Evolutionary conservation across 2,329 filamentous ascomycete genomes (phyloP).

Genomic region (Dactylellina leptospora): DNA sequence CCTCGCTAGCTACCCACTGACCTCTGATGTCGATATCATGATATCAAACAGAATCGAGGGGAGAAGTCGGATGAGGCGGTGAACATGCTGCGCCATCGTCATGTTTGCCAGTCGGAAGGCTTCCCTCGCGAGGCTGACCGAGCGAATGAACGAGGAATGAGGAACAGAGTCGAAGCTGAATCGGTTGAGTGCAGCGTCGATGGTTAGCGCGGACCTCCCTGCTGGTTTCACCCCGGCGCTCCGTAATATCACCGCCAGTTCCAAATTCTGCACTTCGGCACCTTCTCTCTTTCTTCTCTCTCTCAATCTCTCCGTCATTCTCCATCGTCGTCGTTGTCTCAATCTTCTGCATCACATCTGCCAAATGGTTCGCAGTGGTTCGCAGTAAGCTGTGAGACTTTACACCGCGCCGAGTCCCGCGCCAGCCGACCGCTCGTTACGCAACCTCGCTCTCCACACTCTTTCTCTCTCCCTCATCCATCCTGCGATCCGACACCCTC

Average conservation of each 20-base stretch:
- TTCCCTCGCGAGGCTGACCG: no score
- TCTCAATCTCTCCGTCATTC: not conserved
- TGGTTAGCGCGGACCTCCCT: constrained; percentile 29
- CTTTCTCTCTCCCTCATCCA: not conserved
- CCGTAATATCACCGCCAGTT: constrained; percentile 62
- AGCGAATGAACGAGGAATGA: not conserved
- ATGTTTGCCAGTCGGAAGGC: constrained; percentile 5
- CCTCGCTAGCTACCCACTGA: no score
- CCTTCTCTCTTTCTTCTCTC: constrained; percentile 91
- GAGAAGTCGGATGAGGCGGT: constrained; percentile 1
- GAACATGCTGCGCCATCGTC: constrained; percentile 20
- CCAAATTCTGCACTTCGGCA: constrained; percentile 94
- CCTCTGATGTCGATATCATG: no score
- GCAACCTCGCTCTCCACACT: constrained; percentile 20
- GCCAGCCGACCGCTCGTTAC: constrained; percentile 29
- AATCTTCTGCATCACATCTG: not conserved
- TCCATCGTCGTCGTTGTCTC: not conserved
- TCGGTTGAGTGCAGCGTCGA: constrained; percentile 4
- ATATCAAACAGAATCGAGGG: no score
- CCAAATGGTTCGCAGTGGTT: not conserved
- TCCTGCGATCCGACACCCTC: constrained; percentile 4
- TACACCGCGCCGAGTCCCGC: constrained; percentile 25
- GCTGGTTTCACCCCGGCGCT: constrained; percentile 3
- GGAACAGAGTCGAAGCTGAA: constrained; percentile 2
- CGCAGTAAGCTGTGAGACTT: not conserved